These are phyloP conservation scores for Naematelia encephala DNA, from an alignment of 768 basidiomycete species.

Conservation along the genomic window DNA sequence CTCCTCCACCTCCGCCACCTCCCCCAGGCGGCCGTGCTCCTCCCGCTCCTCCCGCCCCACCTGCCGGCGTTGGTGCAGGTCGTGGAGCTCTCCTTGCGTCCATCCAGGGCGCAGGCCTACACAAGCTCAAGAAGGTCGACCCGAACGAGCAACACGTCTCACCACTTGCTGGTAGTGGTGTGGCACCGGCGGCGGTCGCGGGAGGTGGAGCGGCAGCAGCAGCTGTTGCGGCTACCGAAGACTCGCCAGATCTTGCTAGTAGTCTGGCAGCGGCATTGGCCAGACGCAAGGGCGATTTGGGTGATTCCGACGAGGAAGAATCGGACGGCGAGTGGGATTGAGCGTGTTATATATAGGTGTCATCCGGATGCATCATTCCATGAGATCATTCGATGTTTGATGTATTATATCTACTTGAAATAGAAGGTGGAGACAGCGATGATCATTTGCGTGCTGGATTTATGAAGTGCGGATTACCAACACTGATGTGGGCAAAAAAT, in stretches of 20 bases:
- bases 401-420: too few species aligned
- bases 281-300: constrained; percentile 79
- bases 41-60: constrained; percentile 51
- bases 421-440: too few species aligned
- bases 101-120: constrained; percentile 76
- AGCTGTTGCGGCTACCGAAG: constrained; percentile 37
- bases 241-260: constrained; percentile 67
- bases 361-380: too few species aligned
- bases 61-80: constrained; percentile 48
- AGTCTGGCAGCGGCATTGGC: constrained; percentile 79
- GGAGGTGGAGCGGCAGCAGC: constrained; percentile 29
- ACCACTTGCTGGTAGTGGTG: constrained; percentile 32
- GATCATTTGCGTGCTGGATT: too few species aligned
- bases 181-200: constrained; percentile 18
- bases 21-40: constrained; percentile 20
- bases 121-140: constrained; percentile 63
- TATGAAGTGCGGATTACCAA: background rate
- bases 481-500: background rate
- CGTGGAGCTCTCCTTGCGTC: constrained; percentile 68
- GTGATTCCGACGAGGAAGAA: constrained; percentile 74
- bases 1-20: constrained; percentile 31
- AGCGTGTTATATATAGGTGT: too few species aligned
- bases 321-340: constrained; percentile 51
- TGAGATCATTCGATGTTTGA: too few species aligned
- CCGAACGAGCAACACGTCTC: constrained; percentile 38